Evolutionary conservation across 2,329 filamentous ascomycete species (phyloP), one percentile per base, ranked within the genome.

Genomic region (Xylariaceae sp.): DNA sequence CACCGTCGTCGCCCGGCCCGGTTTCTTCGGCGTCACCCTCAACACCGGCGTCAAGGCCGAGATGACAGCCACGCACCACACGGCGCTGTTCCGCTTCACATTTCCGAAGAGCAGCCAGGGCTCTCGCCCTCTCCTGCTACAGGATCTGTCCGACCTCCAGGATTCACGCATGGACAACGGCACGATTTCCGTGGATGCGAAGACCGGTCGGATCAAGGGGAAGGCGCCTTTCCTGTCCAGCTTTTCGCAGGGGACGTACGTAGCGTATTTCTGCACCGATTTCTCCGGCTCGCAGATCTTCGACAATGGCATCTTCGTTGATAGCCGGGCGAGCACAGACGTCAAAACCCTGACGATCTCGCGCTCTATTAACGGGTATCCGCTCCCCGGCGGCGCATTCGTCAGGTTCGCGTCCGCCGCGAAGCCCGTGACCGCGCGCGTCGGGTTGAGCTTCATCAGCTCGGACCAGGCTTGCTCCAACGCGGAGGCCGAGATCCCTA

Each of bases 391-490:
- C 0, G 86, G 86, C 5, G 84, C 80, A 0, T 89, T 84, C 70
- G 76, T 81, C 19, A 76, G 81, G 41, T 88, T 89, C 62, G 67
- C 79, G 15, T 72, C 76, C 0, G 67, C 64, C 0, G 68, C 76
- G 40, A 72, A 73, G 2, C 77, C 78, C 1, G 77, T 90, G n/a
- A 67, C 80, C 7, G 85, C 79, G 10, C 78, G 87, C 30, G 83
- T 87, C 5, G 86, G 86, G 0, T 72, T 88, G 7, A 89, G 86
- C 59, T 87, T 88, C 67, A 83, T 89, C 61, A 86, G 81, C 64
- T 71, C 73, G 2, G 74, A 79, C 0, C 80, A 85, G 66, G 87
- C 87, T 1, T 92, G 88, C 63, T 65, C 74, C 6, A 87, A 86
- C 63, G 87, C 83, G 0, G 84, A 89, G 66, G 70, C 64, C 0